Percentiles rank a stretch among this genome's conserved stretches.
Conservation (phyloP, 2,329 filamentous ascomycete genomes). For the Eutypa lata region DNA sequence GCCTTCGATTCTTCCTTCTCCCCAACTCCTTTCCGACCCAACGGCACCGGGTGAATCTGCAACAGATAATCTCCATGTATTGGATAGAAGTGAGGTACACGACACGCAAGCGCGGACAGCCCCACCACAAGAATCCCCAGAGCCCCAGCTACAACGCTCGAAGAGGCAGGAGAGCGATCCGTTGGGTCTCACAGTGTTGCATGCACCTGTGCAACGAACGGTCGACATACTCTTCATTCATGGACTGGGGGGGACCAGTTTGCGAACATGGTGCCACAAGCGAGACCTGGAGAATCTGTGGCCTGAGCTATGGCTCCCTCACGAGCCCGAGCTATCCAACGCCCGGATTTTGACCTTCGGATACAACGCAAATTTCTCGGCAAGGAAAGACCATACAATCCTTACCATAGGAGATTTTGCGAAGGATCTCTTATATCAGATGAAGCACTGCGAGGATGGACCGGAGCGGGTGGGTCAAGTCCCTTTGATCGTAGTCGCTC, state of each 20-base stretch:
- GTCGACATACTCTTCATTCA: slow-evolving; percentile 25
- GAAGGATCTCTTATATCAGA: slow-evolving; percentile 18
- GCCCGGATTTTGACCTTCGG: slow-evolving; percentile 21
- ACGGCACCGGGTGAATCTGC: background rate
- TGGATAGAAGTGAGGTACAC: background rate
- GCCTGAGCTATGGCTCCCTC: slow-evolving; percentile 18
- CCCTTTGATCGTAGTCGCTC: slow-evolving; percentile 16
- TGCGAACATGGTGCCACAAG: slow-evolving; percentile 18
- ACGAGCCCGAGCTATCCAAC: slow-evolving; percentile 9
- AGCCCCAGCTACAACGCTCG: background rate
- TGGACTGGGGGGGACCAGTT: slow-evolving; percentile 21
- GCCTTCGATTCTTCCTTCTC: background rate
- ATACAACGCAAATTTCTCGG: slow-evolving; percentile 19
- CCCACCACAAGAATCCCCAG: background rate
- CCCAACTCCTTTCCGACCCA: background rate
- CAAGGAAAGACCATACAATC: slow-evolving; percentile 8
- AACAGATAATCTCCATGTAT: background rate
- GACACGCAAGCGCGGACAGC: background rate
- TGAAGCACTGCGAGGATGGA: slow-evolving; percentile 15
- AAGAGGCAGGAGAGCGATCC: slow-evolving; percentile 6
- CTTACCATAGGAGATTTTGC: slow-evolving; percentile 19
- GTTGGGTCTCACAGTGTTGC: slow-evolving; percentile 11
- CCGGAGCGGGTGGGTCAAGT: slow-evolving; percentile 13
- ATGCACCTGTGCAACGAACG: slow-evolving; percentile 7
- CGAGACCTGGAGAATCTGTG: slow-evolving; percentile 14